Evolutionary conservation across 2,329 filamentous ascomycete species (phyloP).

Genomic region (Aspergillus arachidicola): DNA sequence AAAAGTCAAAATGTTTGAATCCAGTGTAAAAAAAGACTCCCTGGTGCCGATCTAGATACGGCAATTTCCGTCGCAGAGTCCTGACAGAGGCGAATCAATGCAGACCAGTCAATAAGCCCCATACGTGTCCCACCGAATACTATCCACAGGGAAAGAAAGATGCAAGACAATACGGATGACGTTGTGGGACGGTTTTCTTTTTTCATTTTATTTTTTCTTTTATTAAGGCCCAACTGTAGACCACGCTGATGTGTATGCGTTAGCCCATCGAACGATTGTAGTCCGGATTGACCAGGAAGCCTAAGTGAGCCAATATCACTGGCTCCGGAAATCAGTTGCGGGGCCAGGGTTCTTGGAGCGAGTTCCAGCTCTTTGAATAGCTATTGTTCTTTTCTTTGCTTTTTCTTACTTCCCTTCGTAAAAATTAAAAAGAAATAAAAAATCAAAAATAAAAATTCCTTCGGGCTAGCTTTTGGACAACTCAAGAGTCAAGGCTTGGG

Average conservation of each 20-base stretch:
- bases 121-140: background rate
- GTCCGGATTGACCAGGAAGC: conserved; percentile 2
- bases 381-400: background rate
- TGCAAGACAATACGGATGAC: conserved; percentile 1
- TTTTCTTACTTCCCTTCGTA: background rate
- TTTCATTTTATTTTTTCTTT: background rate
- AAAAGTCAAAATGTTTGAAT: background rate
- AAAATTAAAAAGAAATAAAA: background rate
- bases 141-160: background rate
- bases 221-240: background rate
- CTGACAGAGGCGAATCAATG: background rate
- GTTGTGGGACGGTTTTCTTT: background rate
- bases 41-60: background rate
- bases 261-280: background rate
- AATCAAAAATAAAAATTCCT: background rate
- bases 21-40: background rate
- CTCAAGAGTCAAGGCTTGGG: conserved; percentile 6
- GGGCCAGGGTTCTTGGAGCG: background rate
- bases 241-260: background rate
- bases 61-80: conserved; percentile 2
- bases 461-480: background rate
- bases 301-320: background rate
- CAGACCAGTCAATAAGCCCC: conserved; percentile 1
- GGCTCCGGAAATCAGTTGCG: conserved; percentile 11
- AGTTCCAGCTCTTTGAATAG: background rate